Percentiles rank a stretch among this genome's conserved stretches.
These are phyloP conservation scores for Zymoseptoria pseudotritici DNA, from an alignment of 2,329 filamentous ascomycete species.

Conservation along the genomic window DNA sequence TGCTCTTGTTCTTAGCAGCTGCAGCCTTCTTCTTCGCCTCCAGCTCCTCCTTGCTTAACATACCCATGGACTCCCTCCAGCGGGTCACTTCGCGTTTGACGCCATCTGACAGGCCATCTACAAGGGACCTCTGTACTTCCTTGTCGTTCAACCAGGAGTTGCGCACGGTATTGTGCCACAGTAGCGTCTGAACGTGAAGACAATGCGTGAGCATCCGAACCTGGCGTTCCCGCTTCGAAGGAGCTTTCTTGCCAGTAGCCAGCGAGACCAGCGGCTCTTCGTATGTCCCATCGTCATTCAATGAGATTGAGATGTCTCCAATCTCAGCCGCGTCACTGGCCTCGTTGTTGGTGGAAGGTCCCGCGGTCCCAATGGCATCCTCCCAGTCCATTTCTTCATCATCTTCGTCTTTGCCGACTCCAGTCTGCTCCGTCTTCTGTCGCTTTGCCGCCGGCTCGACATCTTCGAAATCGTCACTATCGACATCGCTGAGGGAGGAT, in stretches of 20 bases:
- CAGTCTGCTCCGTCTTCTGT: slow-evolving; percentile 37
- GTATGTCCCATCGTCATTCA: slow-evolving; percentile 33
- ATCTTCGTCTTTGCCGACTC: slow-evolving; percentile 49
- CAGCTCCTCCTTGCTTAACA: slow-evolving; percentile 36
- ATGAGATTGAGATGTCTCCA: slow-evolving; percentile 27
- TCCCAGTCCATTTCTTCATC: slow-evolving; percentile 56
- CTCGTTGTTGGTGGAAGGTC: slow-evolving; percentile 5
- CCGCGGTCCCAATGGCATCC: slow-evolving; percentile 38
- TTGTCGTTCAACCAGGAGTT: slow-evolving; percentile 78
- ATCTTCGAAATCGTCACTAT: slow-evolving; percentile 46
- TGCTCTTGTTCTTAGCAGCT: slow-evolving; percentile 32
- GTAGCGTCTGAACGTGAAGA: slow-evolving; percentile 76
- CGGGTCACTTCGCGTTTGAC: slow-evolving; percentile 66
- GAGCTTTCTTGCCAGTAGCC: slow-evolving; percentile 62
- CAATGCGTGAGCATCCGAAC: slow-evolving; percentile 75
- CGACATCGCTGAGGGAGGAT: slow-evolving; percentile 35
- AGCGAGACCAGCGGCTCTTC: slow-evolving; percentile 34
- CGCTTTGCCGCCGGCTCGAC: slow-evolving; percentile 34
- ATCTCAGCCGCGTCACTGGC: slow-evolving; percentile 21
- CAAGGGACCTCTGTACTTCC: slow-evolving; percentile 65
- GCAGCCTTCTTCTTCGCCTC: slow-evolving; percentile 34
- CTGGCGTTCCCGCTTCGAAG: slow-evolving; percentile 73
- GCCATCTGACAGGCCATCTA: slow-evolving; percentile 62
- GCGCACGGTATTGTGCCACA: slow-evolving; percentile 82
- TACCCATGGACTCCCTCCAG: slow-evolving; percentile 62